Evolutionary conservation across 257 asterid species (phyloP), one percentile per base, ranked within the genome.

Genomic region (Capsicum pubescens): DNA sequence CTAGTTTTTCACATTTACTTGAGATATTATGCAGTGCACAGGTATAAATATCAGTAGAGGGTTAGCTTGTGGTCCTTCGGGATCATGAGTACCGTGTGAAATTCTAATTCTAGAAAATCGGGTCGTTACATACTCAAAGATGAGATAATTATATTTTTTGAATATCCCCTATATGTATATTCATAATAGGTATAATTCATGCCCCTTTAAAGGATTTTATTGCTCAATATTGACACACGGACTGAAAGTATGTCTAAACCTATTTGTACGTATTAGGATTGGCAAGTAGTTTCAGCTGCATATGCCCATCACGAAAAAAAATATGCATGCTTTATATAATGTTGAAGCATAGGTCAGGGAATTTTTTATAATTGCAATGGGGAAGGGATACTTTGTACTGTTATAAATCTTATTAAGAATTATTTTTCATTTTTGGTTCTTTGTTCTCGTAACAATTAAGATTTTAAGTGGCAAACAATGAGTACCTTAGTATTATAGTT

Each of bases 381-480:
- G 80, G 19, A 72, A 72, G 42, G 39, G 80, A 72, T 72, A 68
- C 39, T 68, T 39, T 68, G 64, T 36, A 61, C 60, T 63, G n/a
- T 11, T 32, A 64, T 64, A 44, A 32, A 10, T 9, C 71, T 26
- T 26, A 64, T 64, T 72, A 7, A 46, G 57, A 19, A n/a, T 11
- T 48, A 48, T 72, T 72, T 72, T 72, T 72, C 42, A 19, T 48
- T 50, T 26, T 72, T 48, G 80, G n/a, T 48, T 19, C 19, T 72
- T 48, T 72, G 60, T 72, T 72, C 60, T 71, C 54, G 44, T n/a
- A 70, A 17, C 26, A 26, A 26, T 21, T 11, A 64, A 64, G 39
- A 71, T 71, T 71, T 69, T 46, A 72, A 19, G 80, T 48, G 60
- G 80, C 36, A 48, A 72, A 72, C 5, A 54, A n/a, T 7, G 10